Conservation (phyloP, 176 grass and related monocot species). For the Neostapfia colusana region DNA sequence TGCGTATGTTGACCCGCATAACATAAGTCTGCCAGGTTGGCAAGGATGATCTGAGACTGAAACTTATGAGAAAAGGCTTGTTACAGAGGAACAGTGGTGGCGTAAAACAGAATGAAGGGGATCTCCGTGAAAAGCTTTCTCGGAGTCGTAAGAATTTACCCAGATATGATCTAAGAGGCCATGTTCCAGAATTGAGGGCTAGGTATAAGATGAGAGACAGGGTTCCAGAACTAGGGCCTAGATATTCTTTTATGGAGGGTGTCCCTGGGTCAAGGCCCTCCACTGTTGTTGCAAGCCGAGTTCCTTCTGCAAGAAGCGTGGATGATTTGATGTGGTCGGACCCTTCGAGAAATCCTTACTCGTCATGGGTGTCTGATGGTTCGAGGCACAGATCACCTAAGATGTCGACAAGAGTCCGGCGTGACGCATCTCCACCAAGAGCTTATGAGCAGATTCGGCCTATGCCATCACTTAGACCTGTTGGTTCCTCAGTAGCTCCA, state of each 20-base stretch:
- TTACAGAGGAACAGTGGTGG: constrained; percentile 47
- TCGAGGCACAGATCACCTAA: constrained; percentile 52
- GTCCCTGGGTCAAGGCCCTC: constrained; percentile 45
- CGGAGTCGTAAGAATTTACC: constrained; percentile 39
- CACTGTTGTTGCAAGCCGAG: constrained; percentile 38
- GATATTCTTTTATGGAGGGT: constrained; percentile 42
- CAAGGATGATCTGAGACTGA: constrained; percentile 70
- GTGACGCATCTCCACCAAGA: constrained; percentile 50
- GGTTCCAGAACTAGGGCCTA: constrained; percentile 37
- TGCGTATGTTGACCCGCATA: constrained; percentile 40
- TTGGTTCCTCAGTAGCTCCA: constrained; percentile 38
- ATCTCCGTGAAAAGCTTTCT: constrained; percentile 82
- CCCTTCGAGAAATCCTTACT: constrained; percentile 49
- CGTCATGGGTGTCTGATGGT: constrained; percentile 44
- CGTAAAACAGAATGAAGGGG: constrained; percentile 45
- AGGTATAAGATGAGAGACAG: constrained; percentile 44
- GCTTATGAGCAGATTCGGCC: constrained; percentile 47
- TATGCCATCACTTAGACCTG: constrained; percentile 37
- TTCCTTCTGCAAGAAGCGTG: constrained; percentile 55
- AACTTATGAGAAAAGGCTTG: constrained; percentile 71
- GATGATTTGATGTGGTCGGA: constrained; percentile 50
- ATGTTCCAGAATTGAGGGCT: constrained; percentile 44
- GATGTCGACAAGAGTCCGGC: constrained; percentile 32
- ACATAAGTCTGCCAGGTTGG: constrained; percentile 51
- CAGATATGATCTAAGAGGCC: constrained; percentile 44